Evolutionary conservation across 169 alveolate species (phyloP), one percentile per base, ranked within the genome.

Genomic region (Plasmodium vinckei): DNA sequence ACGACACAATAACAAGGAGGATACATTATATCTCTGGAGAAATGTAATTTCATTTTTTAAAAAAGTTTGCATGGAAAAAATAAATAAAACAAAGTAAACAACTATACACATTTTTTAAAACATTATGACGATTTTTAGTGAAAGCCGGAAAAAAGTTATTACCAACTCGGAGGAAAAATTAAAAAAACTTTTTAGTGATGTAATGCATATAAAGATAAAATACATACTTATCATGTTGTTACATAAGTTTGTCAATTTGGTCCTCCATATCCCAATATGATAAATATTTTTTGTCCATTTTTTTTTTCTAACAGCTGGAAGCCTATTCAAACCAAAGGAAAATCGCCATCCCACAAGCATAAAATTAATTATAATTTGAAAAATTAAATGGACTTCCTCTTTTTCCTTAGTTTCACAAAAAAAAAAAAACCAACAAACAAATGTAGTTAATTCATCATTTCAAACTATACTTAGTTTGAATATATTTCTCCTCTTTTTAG

Each of bases 401-500:
- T 25, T 67, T 53, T 33, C n/a, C 19, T 6, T 53, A 4, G 9
- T 53, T 9, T n/a, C 19, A 17, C 17, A 51, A n/a, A 51, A 33
- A 33, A 27, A 27, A n/a, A 27, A 33, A 33, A 33, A 33, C 0
- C 6, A 33, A 2, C 19, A 51, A 13, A 15, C 59, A 51, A 51
- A 6, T 51, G 23, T 12, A 15, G 6, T 12, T 15, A 51, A 15
- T 12, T 13, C 59, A 51, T 51, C 19, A 13, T 51, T 47, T 44
- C 42, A 49, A 68, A 68, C 19, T 47, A n/a, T 61, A 15, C 56
- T 69, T 63, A 77, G 13, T 46, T 77, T 33, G 73, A 64, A 77
- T 77, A 77, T 10, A 77, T 65, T 64, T 77, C 88, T 33, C 88
- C 88, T 65, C 88, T 77, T 77, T 77, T 77, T 19, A 77, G 67